Evolutionary conservation across 164 flowering plant species (phyloP).

Genomic region (Cinnamomum chago): DNA sequence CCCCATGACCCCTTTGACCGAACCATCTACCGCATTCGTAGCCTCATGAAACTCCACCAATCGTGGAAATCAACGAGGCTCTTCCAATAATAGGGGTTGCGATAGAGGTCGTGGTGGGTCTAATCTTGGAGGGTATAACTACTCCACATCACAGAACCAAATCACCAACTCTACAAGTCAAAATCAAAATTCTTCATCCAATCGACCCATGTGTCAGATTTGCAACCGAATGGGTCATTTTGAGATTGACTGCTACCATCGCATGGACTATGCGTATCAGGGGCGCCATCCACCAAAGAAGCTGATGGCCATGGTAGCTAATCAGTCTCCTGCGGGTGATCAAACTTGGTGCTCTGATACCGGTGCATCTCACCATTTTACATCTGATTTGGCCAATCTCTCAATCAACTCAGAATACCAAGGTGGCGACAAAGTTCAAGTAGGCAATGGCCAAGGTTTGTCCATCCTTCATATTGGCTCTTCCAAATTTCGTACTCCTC

Average conservation of each 20-base stretch:
- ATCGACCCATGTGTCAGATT: background rate
- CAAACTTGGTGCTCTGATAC: background rate
- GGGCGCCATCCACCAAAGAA: background rate
- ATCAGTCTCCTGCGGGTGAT: too few relatives aligned
- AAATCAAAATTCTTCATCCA: background rate
- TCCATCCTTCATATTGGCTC: background rate
- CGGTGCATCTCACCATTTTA: background rate
- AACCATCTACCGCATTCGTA: too few relatives aligned
- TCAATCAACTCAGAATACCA: background rate
- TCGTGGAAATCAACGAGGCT: too few relatives aligned
- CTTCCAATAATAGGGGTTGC: too few relatives aligned
- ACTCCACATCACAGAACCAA: background rate
- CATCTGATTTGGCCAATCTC: background rate
- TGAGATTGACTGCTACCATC: background rate
- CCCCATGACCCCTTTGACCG: too few relatives aligned
- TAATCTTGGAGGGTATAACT: background rate
- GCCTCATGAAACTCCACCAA: too few relatives aligned
- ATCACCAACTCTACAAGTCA: too few relatives aligned
- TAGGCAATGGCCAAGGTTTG: background rate
- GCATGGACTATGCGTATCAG: background rate
- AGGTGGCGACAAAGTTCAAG: background rate
- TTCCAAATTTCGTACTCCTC: too few relatives aligned
- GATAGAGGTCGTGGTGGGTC: background rate
- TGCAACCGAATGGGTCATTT: background rate
- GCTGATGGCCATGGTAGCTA: background rate